A percentile compares a stretch with the other conserved stretches of the same genome.
These are phyloP conservation scores for Fusarium sp. DNA, from an alignment of 2,329 filamentous ascomycete species.

Conservation along the genomic window DNA sequence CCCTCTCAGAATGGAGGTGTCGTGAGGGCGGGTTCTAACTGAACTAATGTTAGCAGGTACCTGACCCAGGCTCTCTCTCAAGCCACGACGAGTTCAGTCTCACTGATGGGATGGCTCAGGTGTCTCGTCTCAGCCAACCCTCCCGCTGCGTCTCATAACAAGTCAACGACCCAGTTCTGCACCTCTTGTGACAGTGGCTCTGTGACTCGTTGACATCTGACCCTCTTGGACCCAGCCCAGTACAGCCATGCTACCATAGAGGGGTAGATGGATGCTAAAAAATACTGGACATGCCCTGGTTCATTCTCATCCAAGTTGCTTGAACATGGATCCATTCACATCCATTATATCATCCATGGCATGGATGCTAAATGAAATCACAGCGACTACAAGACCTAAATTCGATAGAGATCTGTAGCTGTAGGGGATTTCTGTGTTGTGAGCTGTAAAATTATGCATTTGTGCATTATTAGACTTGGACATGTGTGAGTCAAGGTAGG, in stretches of 20 bases:
- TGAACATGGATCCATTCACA: slow-evolving; percentile 26
- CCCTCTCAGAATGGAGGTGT: slow-evolving; percentile 25
- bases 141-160: slow-evolving; percentile 28
- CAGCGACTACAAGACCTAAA: slow-evolving; percentile 4
- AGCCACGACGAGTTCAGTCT: not conserved
- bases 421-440: slow-evolving; percentile 4
- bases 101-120: slow-evolving; percentile 17
- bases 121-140: slow-evolving; percentile 30
- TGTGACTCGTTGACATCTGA: slow-evolving; percentile 41
- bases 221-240: slow-evolving; percentile 24
- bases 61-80: not conserved
- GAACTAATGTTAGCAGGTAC: not conserved
- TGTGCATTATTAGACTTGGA: slow-evolving; percentile 12
- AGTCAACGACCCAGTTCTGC: slow-evolving; percentile 20
- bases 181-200: slow-evolving; percentile 40
- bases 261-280: not conserved
- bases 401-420: slow-evolving; percentile 2
- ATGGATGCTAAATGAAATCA: slow-evolving; percentile 8
- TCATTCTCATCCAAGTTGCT: not conserved
- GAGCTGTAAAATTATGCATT: slow-evolving; percentile 23
- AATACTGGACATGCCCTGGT: not conserved
- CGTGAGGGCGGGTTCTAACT: slow-evolving; percentile 22
- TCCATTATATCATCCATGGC: slow-evolving; percentile 26
- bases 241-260: slow-evolving; percentile 6
- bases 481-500: slow-evolving; percentile 1